Conservation (phyloP, 495 filamentous ascomycete species). For the Xylaria grammica region DNA sequence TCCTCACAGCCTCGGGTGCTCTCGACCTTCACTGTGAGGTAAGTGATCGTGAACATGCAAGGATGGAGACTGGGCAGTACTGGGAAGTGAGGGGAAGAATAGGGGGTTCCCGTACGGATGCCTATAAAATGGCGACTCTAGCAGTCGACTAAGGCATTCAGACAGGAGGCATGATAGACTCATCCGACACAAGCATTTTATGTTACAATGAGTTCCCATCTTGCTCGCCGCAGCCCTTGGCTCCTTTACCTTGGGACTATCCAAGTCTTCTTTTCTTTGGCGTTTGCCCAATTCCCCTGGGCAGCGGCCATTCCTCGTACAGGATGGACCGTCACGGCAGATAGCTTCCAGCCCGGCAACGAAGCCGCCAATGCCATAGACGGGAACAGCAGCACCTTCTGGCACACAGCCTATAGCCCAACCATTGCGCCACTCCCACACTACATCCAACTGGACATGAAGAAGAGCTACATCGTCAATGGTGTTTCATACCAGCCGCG, state of each 20-base stretch:
- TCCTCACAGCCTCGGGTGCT: neutral
- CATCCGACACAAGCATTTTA: neutral
- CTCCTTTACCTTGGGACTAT: constrained; percentile 7
- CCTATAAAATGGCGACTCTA: neutral
- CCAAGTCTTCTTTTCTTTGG: constrained; percentile 16
- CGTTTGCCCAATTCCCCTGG: constrained; percentile 16
- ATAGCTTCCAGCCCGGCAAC: constrained; percentile 35
- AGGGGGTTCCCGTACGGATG: neutral
- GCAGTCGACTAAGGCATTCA: neutral
- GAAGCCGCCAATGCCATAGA: constrained; percentile 35
- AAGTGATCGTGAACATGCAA: neutral
- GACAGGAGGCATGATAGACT: neutral
- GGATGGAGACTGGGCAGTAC: neutral
- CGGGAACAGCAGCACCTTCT: constrained; percentile 31
- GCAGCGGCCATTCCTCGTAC: constrained; percentile 16
- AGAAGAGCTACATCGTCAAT: constrained; percentile 29
- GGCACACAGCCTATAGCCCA: constrained; percentile 39
- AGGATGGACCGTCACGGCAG: constrained; percentile 29
- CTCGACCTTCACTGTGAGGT: neutral
- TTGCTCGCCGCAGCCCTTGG: constrained; percentile 5
- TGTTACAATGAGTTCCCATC: neutral
- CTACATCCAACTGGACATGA: constrained; percentile 40
- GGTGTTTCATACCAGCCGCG: constrained; percentile 38
- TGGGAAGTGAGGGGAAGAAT: neutral
- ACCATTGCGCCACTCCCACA: constrained; percentile 35